Conservation (phyloP, 306 rosid species). For the Trifolium dubium region DNA sequence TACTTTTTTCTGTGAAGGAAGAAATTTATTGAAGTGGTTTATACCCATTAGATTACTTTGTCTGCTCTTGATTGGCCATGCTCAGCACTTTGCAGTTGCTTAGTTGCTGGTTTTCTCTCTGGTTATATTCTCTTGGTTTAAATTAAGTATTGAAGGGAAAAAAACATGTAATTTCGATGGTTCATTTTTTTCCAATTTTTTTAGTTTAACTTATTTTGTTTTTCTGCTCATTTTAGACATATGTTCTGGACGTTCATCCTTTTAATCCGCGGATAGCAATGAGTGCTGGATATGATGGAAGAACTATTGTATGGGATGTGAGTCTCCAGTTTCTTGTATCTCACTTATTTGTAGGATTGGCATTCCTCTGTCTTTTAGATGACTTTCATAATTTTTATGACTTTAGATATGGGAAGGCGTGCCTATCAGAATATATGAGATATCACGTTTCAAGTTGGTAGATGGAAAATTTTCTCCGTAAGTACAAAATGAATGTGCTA, state of each 20-base stretch:
- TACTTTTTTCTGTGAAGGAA: conserved; percentile 6
- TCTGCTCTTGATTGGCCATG: conserved; percentile 28
- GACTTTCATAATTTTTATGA: conserved; percentile 35
- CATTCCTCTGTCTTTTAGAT: conserved; percentile 38
- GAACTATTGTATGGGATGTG: conserved; percentile 98
- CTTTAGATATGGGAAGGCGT: conserved; percentile 96
- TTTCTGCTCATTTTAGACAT: conserved; percentile 64
- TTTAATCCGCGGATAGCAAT: conserved; percentile 97
- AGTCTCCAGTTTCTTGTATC: conserved; percentile 57
- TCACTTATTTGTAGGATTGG: conserved; percentile 27
- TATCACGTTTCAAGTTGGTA: conserved; percentile 85
- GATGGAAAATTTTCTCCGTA: conserved; percentile 99
- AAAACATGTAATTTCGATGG: not conserved
- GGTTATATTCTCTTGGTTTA: conserved; percentile 23
- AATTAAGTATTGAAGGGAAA: not conserved
- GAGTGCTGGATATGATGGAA: conserved; percentile 99
- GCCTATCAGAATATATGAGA: conserved; percentile 78
- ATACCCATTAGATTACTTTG: conserved; percentile 20
- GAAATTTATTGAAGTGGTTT: conserved; percentile 20
- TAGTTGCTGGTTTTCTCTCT: conserved; percentile 25
- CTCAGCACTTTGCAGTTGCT: conserved; percentile 29
- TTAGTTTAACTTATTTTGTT: conserved; percentile 33
- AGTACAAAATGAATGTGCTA: conserved; percentile 48
- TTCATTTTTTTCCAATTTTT: conserved; percentile 27
- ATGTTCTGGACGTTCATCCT: conserved; percentile 99